Evolutionary conservation across 768 basidiomycete species (phyloP), one percentile per base, ranked within the genome.

Genomic region (Mycena floridula): DNA sequence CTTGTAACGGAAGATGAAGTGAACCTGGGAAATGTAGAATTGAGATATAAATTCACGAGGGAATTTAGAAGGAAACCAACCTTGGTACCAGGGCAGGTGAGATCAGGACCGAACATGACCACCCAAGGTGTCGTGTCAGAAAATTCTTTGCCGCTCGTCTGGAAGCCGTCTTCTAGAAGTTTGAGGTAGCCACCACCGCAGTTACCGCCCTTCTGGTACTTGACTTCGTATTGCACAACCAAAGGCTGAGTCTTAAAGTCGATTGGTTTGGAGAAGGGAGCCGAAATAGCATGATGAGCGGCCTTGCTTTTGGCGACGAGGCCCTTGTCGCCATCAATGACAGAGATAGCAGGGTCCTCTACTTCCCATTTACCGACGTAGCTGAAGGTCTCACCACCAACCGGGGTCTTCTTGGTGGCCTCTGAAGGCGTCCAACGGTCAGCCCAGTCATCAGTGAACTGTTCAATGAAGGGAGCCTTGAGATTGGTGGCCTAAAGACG

Each of bases 181-280:
- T 98, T 99, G 71, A 98, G 69, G 69, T 99, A 99, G 28, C 96
- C 96, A 72, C 96, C 96, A 65, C 96, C 96, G 57, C 96, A 98
- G 68, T 96, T 96, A 39, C 96, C 90, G 35, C 95, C 94, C 68
- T 97, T 93, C 74, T 99, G 94, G 65, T 96, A 93, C 70, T 98
- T 95, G 71, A 96, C 96, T 63, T 99, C 96, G 58, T 99, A 99
- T 62, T 96, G 93, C 16, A 98, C 85, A 52, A 98, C 93, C 37
- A 98, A 74, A 36, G 94, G 87, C 66, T 94, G 76, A 46, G 78
- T 68, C 55, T 74, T 76, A 69, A 94, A 89, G 72, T 86, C 82
- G 57, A 97, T 70, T 43, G 89, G 76, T 46, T 74, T 61, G 12
- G 66, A 55, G 67, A 99, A 93, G 11, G 93, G 86, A 1, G 94